Base-by-base conservation (phyloP, 495 filamentous ascomycete genomes). In the Daldinia vernicosa region DNA sequence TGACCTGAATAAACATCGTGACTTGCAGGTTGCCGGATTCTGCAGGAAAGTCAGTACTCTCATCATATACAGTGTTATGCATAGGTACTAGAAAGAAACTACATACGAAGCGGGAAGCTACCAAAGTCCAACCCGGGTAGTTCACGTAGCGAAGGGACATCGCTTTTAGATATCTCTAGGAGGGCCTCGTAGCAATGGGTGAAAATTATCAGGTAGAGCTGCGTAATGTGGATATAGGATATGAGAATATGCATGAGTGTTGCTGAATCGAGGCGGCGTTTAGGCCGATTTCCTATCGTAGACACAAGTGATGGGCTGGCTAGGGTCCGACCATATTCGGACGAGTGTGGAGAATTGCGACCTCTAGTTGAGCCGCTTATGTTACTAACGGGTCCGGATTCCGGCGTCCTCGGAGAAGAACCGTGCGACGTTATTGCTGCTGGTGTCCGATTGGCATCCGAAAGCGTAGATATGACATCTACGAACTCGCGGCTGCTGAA, bases 21-120 rank as follows among this genome's bases (percentile, higher is more conserved):
- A 67, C 52, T 60, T 76, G 74, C 11, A 76, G 40, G 40, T 74
- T 76, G 2, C 74, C 67, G 6, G 70, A 76, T 55, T 74, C 74
- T 76, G 17, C 28, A 22, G 4, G 9, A 0, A 51, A 32, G 39
- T 69, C 32, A 63, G 60, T 30, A 30, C 26, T 30, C 3, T 45
- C 7, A 7, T 32, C 22, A 6, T 51, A 39, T 12, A 6, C 6
- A n/a, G 43, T 15, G 6, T 4, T 50, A 11, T n/a, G 12, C 33
- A 27, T 11, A 26, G 14, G 19, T 47, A 17, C 22, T 22, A 22
- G 12, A 53, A 28, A 53, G 27, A 12, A 24, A n/a, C 4, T 0
- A 70, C 74, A 0, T 70, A 75, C 70, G 56, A 33, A 73, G 39
- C 0, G 74, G 57, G 3, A 74, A 59, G 27, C 57, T 61, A 50